A percentile compares a stretch with the other conserved stretches of the same genome.
These are phyloP conservation scores for Hyaloperonospora brassicae DNA, from an alignment of 352 stramenopile genomes.

Conservation along the genomic window DNA sequence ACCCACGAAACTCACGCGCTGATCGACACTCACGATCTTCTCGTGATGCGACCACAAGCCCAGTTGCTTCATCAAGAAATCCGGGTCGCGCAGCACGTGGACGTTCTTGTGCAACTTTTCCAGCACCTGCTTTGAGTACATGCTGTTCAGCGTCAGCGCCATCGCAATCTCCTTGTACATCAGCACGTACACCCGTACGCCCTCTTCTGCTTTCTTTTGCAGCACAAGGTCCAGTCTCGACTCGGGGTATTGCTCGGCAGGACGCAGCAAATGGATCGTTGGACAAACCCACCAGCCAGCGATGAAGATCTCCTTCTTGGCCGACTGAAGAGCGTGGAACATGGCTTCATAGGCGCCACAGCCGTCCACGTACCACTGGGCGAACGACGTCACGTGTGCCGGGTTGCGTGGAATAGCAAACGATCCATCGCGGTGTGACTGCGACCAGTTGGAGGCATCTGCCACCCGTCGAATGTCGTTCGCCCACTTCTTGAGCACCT, in stretches of 20 bases:
- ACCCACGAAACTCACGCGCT: conserved; percentile 83
- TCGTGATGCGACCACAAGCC: conserved; percentile 89
- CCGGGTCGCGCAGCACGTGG: conserved; percentile 81
- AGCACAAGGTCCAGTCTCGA: conserved; percentile 61
- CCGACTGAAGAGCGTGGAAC: conserved; percentile 47
- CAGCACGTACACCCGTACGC: conserved; percentile 86
- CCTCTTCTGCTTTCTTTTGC: conserved; percentile 64
- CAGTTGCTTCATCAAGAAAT: conserved; percentile 84
- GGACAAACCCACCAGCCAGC: conserved; percentile 87
- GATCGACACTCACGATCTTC: conserved; percentile 88
- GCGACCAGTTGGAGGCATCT: conserved; percentile 66
- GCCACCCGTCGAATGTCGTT: conserved; percentile 72
- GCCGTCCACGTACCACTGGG: conserved; percentile 81
- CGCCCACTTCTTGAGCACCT: conserved; percentile 73
- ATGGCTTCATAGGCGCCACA: conserved; percentile 68
- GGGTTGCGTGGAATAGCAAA: conserved; percentile 69
- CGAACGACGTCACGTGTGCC: conserved; percentile 50
- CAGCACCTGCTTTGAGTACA: conserved; percentile 69
- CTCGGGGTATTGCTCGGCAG: conserved; percentile 43
- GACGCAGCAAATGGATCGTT: conserved; percentile 73
- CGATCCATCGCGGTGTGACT: conserved; percentile 70
- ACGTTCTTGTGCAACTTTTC: conserved; percentile 69
- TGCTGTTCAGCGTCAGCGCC: conserved; percentile 78
- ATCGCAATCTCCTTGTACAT: conserved; percentile 88
- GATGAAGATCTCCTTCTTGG: conserved; percentile 86